Evolutionary conservation across 192 early-diverging fungal genomes (phyloP), one percentile per base, ranked within the genome.

Genomic region (Backusella morwellensis): DNA sequence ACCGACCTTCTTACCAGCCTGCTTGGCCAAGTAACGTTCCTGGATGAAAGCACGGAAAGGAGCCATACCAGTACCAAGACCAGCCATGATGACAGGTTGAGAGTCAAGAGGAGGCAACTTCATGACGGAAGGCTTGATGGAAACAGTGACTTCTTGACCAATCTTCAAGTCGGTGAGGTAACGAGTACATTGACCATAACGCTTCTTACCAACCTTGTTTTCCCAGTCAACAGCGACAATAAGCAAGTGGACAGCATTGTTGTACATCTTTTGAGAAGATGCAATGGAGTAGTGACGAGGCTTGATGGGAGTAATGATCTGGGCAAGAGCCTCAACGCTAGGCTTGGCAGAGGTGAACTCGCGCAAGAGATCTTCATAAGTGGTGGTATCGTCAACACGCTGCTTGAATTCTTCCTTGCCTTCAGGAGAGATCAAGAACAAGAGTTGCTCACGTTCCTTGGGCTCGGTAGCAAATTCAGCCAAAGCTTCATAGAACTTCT

Each of bases 201-300:
- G 91, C 50, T 79, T 69, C 76, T 90, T 87, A 79, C 95, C 94
- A 42, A 76, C 77, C 66, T 86, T 85, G 47, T 85, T 92, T 63
- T 81, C 79, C 97, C 97, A 98, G 74, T 96, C 95, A 12, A 97
- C 97, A 15, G 94, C 90, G 21, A 98, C 97, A 54, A 98, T 91
- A 21, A 97, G 85, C 54, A 98, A 84, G 84, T 98, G 97, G 12
- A 98, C 96, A 70, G 88, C 89, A 83, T 92, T 92, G 19, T 94
- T 94, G 79, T 95, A 95, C 85, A 96, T 91, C 81, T 88, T 92
- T 80, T 91, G 90, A 6, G 94, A 92, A 12, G 96, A 98, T 11
- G 97, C 93, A 77, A 99, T 99, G n/a, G 97, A 99, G 89, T 99
- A 99, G 80, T 97, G 96, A 76, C 97, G 92, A 54, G 97, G 96